A percentile compares a stretch with the other conserved stretches of the same genome.
Conservation (phyloP, 345 rosid species). For the Acer yangbiense region DNA sequence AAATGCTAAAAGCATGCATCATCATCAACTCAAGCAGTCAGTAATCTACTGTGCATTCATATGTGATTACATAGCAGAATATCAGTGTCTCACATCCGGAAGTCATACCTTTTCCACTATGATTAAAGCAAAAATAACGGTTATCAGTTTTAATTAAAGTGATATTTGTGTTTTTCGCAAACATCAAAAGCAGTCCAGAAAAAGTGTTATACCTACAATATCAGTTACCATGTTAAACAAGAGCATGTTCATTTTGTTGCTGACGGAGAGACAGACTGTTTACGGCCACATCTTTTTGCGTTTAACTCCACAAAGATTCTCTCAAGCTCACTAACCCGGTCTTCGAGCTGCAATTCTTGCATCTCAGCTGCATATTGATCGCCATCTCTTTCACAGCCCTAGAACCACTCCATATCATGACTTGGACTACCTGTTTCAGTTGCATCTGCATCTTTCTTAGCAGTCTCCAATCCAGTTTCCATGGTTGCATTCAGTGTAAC, state of each 20-base stretch:
- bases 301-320: not conserved
- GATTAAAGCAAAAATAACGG: not conserved
- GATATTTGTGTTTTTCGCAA: not conserved
- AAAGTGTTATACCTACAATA: not conserved
- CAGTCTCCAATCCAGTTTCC: not conserved
- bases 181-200: not conserved
- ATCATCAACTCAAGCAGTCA: too few relatives aligned
- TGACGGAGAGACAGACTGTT: not conserved
- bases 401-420: not conserved
- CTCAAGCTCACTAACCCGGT: constrained; percentile 4
- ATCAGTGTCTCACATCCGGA: not conserved
- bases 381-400: not conserved
- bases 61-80: not conserved
- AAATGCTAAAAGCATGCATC: too few relatives aligned
- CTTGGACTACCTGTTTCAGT: not conserved
- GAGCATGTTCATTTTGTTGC: not conserved
- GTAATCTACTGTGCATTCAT: not conserved
- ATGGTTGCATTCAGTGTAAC: not conserved
- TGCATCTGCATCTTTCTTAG: not conserved
- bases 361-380: not conserved
- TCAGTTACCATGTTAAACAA: not conserved
- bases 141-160: not conserved
- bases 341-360: not conserved
- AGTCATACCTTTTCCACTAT: not conserved
- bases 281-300: not conserved